These are phyloP conservation scores for Metarhizium rileyi DNA, from an alignment of 2,329 filamentous ascomycete species.

Conservation along the genomic window DNA sequence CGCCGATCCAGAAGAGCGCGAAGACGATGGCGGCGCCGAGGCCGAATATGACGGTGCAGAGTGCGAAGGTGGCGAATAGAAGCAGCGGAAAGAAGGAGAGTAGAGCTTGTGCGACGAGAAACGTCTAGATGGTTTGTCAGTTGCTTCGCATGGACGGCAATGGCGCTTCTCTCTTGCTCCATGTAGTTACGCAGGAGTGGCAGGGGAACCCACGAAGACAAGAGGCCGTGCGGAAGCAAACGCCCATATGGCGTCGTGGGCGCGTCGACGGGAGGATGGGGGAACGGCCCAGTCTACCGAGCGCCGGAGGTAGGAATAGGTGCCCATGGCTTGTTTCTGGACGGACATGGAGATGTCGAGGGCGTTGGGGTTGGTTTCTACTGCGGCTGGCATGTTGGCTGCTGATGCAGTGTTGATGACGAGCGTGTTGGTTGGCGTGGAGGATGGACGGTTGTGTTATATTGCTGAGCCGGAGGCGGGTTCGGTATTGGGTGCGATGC, in stretches of 20 bases:
- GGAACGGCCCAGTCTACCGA: slow-evolving; percentile 44
- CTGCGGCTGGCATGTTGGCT: slow-evolving; percentile 2
- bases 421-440: neutral
- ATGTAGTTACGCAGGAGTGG: neutral
- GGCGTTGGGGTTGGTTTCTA: slow-evolving; percentile 9
- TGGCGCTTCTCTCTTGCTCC: neutral
- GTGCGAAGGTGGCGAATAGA: slow-evolving; percentile 57
- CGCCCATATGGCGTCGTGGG: slow-evolving; percentile 39
- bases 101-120: slow-evolving; percentile 54
- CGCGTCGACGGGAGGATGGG: slow-evolving; percentile 48
- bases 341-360: slow-evolving; percentile 16
- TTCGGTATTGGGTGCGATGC: no score
- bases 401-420: neutral
- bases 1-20: slow-evolving; percentile 55
- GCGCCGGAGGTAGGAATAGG: slow-evolving; percentile 31
- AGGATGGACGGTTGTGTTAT: no score
- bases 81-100: slow-evolving; percentile 58
- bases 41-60: slow-evolving; percentile 53
- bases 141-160: no score
- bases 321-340: slow-evolving; percentile 23
- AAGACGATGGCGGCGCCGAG: slow-evolving; percentile 53
- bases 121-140: slow-evolving; percentile 40
- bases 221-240: slow-evolving; percentile 58
- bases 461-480: no score
- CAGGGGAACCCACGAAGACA: slow-evolving; percentile 48